Base-by-base conservation (phyloP, 2,329 filamentous ascomycete genomes). In the Botryotinia calthae region DNA sequence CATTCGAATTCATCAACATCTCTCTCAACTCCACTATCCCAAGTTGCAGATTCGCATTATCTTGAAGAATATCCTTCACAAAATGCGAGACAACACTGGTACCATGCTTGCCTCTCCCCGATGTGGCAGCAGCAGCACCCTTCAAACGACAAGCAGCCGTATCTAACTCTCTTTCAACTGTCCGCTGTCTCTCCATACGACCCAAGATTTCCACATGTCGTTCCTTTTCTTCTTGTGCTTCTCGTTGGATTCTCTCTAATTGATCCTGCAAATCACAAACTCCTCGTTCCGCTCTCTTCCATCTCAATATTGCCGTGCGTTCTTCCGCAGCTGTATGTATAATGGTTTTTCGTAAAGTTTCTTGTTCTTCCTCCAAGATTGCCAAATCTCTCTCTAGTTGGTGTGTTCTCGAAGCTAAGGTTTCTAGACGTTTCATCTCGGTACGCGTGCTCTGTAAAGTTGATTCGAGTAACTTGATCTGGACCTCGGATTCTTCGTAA, bases 31-130 rank as follows among this genome's bases (percentile, higher is more conserved):
- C 96, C 70, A 95, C 89, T 74, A 98, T 97, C 25, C 94, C 94
- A 75, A 96, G 87, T 81, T 99, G 96, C 62, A 99, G 84, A 77
- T 94, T 97, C 16, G 95, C 94, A 80, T 99, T 99, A 81, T 99
- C 96, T 79, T 97, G 91, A 28, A 99, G 85, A 72, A 99, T 93
- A 81, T 98, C 96, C 77, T 95, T 94, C 72, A 99, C 96, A 78
- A 99, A 98, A 80, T 97, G 93, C 31, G 93, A 95, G n/a, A 98
- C 93, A 54, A 97, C 93, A 73, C 86, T 90, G 74, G 86, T 89
- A 16, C 88, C 86, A 72, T 84, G 85, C 76, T 88, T 87, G 44
- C 87, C 86, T 5, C 87, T 86, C 5, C 63, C 86, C 58, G 92
- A 83, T 4, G 89, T 89, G 37, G 76, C 73, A 8, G 79, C 93